These are phyloP conservation scores for Mycena filopes DNA, from an alignment of 768 basidiomycete species.

Conservation along the genomic window DNA sequence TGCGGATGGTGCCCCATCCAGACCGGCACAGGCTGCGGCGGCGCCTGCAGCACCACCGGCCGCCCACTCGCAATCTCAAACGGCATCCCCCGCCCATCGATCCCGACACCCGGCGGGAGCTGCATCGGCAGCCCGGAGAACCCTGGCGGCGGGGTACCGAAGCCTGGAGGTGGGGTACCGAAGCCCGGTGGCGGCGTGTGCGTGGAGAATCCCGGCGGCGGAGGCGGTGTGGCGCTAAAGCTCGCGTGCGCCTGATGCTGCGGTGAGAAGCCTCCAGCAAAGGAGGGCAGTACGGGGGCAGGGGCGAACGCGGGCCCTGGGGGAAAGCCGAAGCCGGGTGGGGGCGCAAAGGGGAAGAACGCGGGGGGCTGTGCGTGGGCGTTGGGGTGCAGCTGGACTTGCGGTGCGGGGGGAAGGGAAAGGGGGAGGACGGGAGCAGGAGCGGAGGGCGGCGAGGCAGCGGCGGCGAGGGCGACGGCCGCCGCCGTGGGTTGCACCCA, in stretches of 20 bases:
- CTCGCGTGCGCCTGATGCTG: slow-evolving; percentile 3
- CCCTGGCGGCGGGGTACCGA: slow-evolving; percentile 69
- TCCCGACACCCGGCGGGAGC: slow-evolving; percentile 79
- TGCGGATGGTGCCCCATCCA: slow-evolving; percentile 54
- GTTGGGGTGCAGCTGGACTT: not conserved
- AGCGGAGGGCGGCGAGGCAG: slow-evolving; percentile 16
- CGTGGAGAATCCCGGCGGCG: slow-evolving; percentile 3
- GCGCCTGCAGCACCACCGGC: slow-evolving; percentile 72
- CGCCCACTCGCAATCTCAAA: slow-evolving; percentile 87
- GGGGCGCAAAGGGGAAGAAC: slow-evolving; percentile 16
- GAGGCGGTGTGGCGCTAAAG: slow-evolving; percentile 12
- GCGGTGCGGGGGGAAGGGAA: not conserved
- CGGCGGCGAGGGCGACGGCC: slow-evolving; percentile 20
- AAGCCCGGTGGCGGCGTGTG: slow-evolving; percentile 18
- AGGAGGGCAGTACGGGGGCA: not conserved
- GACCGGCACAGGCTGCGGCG: slow-evolving; percentile 63
- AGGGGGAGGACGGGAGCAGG: slow-evolving; percentile 7
- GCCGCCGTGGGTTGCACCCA: slow-evolving; percentile 32
- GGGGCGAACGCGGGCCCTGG: not conserved
- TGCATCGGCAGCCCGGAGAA: slow-evolving; percentile 53
- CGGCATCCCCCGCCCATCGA: slow-evolving; percentile 81
- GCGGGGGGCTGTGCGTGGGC: not conserved
- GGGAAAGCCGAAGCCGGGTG: slow-evolving; percentile 15
- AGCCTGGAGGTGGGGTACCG: slow-evolving; percentile 40
- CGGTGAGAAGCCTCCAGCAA: not conserved